phyloP scores from a whole-genome alignment of 2,329 filamentous ascomycete genomes.

The Claviceps spartinae region DNA sequence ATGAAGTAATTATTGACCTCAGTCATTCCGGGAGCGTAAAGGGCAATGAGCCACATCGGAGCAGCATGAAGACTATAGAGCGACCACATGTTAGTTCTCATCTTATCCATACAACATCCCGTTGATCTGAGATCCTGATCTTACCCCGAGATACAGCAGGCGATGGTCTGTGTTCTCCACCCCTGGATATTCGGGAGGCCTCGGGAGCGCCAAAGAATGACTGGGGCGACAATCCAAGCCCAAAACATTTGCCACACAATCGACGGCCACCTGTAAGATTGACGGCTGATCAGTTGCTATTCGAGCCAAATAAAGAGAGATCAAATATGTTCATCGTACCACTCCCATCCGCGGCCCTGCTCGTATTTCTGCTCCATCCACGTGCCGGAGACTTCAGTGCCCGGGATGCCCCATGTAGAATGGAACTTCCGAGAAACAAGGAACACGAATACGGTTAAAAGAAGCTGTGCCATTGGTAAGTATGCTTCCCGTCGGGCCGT shows the following conservation, averaged over 20 bases:
- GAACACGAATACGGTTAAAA: constrained; percentile 46
- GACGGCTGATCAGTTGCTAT: neutral
- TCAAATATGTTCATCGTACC: constrained; percentile 25
- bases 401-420: constrained; percentile 42
- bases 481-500: neutral
- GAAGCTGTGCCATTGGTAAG: constrained; percentile 28
- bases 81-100: neutral
- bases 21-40: constrained; percentile 37
- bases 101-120: neutral
- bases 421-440: constrained; percentile 54
- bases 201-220: constrained; percentile 47
- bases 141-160: constrained; percentile 32
- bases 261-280: constrained; percentile 39
- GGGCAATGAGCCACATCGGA: constrained; percentile 52
- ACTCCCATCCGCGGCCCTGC: constrained; percentile 48
- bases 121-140: constrained; percentile 2
- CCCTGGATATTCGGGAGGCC: constrained; percentile 50
- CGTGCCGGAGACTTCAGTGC: constrained; percentile 45
- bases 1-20: constrained; percentile 40
- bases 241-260: constrained; percentile 52
- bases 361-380: constrained; percentile 33
- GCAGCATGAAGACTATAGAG: constrained; percentile 43
- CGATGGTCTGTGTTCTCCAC: constrained; percentile 51
- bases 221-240: constrained; percentile 48
- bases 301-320: neutral